These are phyloP conservation scores for Pterulicium gracile DNA, from an alignment of 1,284 basidiomycete species.

Conservation along the genomic window DNA sequence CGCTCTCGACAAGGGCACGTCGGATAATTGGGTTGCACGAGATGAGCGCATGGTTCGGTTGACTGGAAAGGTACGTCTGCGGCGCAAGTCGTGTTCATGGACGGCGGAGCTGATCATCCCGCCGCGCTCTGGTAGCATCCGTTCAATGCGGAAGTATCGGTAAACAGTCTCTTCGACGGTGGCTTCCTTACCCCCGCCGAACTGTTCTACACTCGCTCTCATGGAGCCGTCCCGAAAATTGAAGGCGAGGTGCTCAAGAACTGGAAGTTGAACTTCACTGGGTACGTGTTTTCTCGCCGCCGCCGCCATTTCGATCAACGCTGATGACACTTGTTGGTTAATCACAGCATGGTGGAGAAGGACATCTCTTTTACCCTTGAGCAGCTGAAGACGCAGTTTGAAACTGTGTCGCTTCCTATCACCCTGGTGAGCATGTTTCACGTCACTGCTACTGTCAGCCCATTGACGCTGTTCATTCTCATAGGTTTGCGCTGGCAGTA, in stretches of 20 bases:
- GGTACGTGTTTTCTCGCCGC: slow-evolving; percentile 14
- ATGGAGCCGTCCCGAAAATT: slow-evolving; percentile 51
- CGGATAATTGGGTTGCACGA: slow-evolving; percentile 21
- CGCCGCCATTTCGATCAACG: too few relatives aligned
- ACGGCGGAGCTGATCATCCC: too few relatives aligned
- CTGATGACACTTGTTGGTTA: too few relatives aligned
- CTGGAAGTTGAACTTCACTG: slow-evolving; percentile 45
- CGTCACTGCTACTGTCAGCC: not conserved
- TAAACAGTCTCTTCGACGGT: slow-evolving; percentile 36
- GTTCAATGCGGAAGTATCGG: slow-evolving; percentile 46
- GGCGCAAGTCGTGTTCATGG: too few relatives aligned
- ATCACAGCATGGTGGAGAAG: slow-evolving; percentile 29
- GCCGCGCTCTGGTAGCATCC: slow-evolving; percentile 42
- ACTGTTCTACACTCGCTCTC: slow-evolving; percentile 60
- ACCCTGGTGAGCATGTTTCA: slow-evolving; percentile 30
- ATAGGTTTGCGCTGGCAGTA: slow-evolving; percentile 47
- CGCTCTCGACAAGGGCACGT: slow-evolving; percentile 13
- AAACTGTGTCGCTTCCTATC: slow-evolving; percentile 49
- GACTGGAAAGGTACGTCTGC: slow-evolving; percentile 26
- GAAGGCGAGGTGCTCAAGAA: slow-evolving; percentile 23
- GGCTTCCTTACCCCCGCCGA: slow-evolving; percentile 56
- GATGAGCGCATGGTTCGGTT: slow-evolving; percentile 34
- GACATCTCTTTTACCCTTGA: slow-evolving; percentile 31
- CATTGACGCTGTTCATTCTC: not conserved
- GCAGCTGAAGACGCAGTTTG: slow-evolving; percentile 36